Conservation (phyloP, 2,329 filamentous ascomycete species). For the Coniochaeta ligniaria region DNA sequence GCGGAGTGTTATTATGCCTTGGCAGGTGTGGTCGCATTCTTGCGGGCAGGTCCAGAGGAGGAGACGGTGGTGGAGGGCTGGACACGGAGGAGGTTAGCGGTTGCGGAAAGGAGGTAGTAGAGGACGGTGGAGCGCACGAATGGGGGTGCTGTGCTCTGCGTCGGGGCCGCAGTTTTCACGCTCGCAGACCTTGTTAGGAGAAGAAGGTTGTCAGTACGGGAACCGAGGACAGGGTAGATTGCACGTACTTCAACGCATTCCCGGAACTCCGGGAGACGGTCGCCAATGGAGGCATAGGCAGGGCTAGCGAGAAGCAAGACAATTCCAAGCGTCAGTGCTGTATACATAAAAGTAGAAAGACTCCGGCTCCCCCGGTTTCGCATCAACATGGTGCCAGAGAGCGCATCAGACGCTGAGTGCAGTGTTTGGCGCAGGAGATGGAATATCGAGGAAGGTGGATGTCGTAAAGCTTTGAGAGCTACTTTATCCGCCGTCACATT, state of each 20-base stretch:
- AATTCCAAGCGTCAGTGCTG: slow-evolving; percentile 3
- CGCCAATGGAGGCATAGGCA: slow-evolving; percentile 70
- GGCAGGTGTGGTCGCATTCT: slow-evolving; percentile 97
- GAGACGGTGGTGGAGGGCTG: slow-evolving; percentile 77
- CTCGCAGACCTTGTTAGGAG: slow-evolving; percentile 61
- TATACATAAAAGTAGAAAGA: slow-evolving; percentile 21
- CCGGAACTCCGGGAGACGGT: slow-evolving; percentile 78
- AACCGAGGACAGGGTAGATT: slow-evolving; percentile 9
- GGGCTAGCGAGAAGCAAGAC: slow-evolving; percentile 31
- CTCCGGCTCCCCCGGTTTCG: slow-evolving; percentile 20
- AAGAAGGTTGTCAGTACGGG: slow-evolving; percentile 3
- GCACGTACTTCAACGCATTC: slow-evolving; percentile 71
- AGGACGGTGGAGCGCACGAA: slow-evolving; percentile 53
- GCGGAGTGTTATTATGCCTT: slow-evolving; percentile 76
- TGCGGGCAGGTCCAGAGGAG: slow-evolving; percentile 87
- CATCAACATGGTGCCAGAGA: background rate
- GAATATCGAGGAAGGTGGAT: background rate
- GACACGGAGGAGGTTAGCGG: slow-evolving; percentile 8
- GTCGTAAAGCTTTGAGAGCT: too few relatives aligned
- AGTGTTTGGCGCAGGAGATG: background rate
- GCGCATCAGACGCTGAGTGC: background rate
- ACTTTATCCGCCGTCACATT: too few relatives aligned
- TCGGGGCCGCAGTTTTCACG: slow-evolving; percentile 69
- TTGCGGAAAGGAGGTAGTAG: slow-evolving; percentile 5
- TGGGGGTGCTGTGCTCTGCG: slow-evolving; percentile 44